Evolutionary conservation across 345 rosid species (phyloP), one percentile per base, ranked within the genome.

Genomic region (Luvunga scandens): DNA sequence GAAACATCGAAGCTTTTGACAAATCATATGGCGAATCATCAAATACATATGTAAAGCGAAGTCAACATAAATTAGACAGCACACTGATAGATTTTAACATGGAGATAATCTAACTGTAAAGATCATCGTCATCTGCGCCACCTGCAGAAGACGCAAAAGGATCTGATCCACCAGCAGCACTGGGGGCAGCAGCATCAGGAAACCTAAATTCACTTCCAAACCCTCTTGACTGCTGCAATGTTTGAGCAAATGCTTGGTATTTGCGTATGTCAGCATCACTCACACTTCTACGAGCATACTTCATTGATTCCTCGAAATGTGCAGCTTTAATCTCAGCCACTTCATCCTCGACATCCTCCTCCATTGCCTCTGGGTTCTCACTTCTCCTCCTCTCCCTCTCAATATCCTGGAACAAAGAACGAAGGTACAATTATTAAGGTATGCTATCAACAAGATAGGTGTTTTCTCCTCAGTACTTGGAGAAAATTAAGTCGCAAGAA

Each of bases 161-260:
- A 83, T 94, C 96, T 27, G 97, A 71, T 12, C 85, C 81, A 2
- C 24, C 19, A 9, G 82, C 81, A 21, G 84, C 79, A 55, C 90
- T 82, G 0, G 86, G 42, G 8, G 87, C 81, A 1, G 90, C 69
- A 1, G 90, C 69, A 2, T 92, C 87, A 7, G 94, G 22, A 69
- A 95, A 95, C 85, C 95, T 90, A 76, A 95, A 95, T 72, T 93
- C 98, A 2, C 84, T 64, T 64, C 98, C 98, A 42, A 95, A 85
- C 48, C 98, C 98, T 84, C 98, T 88, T 0, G 98, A 95, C 63
- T 95, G 98, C 82, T 95, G 98, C 83, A 95, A 74, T 4, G 98
- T 95, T 76, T 95, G 98, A 66, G 98, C 97, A 85, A 95, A 95
- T 21, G 98, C 93, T 83, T 95, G 98, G 84, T 95, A 95, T 79